These are phyloP conservation scores for Neurospora sp. DNA, from an alignment of 495 filamentous ascomycete species.

Conservation along the genomic window DNA sequence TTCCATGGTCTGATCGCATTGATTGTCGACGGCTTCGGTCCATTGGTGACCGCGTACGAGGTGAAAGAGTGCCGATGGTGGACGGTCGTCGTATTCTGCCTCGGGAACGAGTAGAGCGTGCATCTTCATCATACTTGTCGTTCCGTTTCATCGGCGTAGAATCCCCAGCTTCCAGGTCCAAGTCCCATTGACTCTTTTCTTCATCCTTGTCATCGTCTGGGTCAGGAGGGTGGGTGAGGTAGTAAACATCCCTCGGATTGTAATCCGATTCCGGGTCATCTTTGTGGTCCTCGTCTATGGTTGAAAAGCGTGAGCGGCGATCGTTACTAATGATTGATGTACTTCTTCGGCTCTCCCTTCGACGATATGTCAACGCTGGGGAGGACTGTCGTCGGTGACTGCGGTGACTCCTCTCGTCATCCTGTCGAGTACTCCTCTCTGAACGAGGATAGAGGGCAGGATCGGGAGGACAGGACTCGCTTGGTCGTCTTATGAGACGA, in stretches of 20 bases:
- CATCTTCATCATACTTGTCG: background rate
- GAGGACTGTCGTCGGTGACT: background rate
- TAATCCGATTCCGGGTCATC: background rate
- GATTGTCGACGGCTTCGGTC: background rate
- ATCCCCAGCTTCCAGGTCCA: background rate
- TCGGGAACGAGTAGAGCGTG: background rate
- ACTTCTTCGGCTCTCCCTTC: background rate
- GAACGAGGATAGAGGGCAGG: background rate
- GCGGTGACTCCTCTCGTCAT: background rate
- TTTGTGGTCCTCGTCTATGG: background rate
- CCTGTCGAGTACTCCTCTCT: background rate
- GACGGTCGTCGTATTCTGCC: background rate
- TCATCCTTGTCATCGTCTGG: background rate
- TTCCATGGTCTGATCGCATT: background rate
- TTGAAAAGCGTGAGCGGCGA: background rate
- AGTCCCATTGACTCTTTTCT: background rate
- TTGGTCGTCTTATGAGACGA: background rate
- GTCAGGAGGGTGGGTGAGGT: background rate
- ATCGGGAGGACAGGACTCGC: background rate
- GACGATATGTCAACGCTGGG: background rate
- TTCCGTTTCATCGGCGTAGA: background rate
- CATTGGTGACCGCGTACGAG: background rate
- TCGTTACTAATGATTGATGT: background rate
- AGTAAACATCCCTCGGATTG: background rate
- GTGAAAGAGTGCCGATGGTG: background rate